A percentile compares a stretch with the other conserved stretches of the same genome.
These are phyloP conservation scores for Stephania japonica DNA, from an alignment of 164 flowering plant genomes.

Conservation along the genomic window DNA sequence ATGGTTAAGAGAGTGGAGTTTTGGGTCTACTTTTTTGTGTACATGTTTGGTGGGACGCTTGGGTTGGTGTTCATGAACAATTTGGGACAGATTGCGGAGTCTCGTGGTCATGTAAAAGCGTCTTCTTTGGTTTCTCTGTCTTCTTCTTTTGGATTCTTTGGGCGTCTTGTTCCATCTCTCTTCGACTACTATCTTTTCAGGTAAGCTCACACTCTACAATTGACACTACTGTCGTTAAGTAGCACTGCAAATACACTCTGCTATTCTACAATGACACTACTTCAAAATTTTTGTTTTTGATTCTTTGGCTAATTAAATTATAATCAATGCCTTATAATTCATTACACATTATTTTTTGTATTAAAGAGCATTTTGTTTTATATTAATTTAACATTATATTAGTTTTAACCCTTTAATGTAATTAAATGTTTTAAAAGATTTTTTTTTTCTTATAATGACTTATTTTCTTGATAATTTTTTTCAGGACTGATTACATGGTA, in stretches of 20 bases:
- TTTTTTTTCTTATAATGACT: background rate
- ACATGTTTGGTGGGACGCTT: slow-evolving; percentile 68
- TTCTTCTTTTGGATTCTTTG: slow-evolving; percentile 83
- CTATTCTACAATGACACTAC: no score
- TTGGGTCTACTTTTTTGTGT: slow-evolving; percentile 85
- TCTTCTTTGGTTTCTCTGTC: slow-evolving; percentile 72
- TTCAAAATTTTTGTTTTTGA: no score
- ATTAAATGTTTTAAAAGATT: no score
- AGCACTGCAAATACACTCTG: no score
- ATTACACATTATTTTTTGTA: no score
- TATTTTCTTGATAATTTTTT: background rate
- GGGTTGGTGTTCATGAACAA: slow-evolving; percentile 82
- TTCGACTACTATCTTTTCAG: slow-evolving; percentile 45
- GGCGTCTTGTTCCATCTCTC: slow-evolving; percentile 78
- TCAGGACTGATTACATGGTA: slow-evolving; percentile 39
- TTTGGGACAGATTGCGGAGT: slow-evolving; percentile 89
- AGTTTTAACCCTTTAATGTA: no score
- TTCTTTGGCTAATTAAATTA: no score
- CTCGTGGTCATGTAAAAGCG: slow-evolving; percentile 50
- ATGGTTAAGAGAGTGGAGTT: slow-evolving; percentile 70
- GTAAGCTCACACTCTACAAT: slow-evolving; percentile 27
- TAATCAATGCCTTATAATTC: no score
- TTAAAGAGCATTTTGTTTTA: no score
- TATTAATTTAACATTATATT: no score
- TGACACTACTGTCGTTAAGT: no score